Conservation (phyloP, 1,284 basidiomycete genomes). For the Trametes hirsuta region DNA sequence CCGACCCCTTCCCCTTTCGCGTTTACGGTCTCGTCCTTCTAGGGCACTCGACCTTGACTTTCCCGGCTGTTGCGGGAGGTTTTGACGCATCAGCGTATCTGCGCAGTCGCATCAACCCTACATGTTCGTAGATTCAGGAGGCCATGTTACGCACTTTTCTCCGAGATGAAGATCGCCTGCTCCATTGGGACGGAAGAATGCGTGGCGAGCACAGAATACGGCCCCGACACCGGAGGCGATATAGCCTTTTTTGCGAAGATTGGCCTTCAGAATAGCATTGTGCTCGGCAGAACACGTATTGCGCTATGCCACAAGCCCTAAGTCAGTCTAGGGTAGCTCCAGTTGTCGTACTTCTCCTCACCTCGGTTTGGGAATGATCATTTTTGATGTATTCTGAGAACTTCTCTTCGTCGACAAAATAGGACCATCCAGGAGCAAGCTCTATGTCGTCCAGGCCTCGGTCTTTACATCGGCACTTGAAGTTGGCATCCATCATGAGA, state of each 20-base stretch:
- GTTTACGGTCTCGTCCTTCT: no score
- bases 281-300: constrained; percentile 19
- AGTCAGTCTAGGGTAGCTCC: no score
- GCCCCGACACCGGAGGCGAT: constrained; percentile 36
- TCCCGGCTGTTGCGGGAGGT: no score
- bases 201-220: constrained; percentile 38
- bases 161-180: constrained; percentile 43
- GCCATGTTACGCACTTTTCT: constrained; percentile 36
- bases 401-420: constrained; percentile 26
- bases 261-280: constrained; percentile 33
- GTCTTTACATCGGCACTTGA: constrained; percentile 28
- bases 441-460: constrained; percentile 25
- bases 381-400: constrained; percentile 14
- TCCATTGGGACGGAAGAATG: constrained; percentile 34
- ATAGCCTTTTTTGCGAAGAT: constrained; percentile 26
- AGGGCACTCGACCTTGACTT: no score
- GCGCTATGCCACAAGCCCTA: no score
- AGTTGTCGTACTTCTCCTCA: constrained; percentile 13
- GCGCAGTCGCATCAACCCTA: constrained; percentile 20
- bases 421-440: constrained; percentile 28
- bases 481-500: constrained; percentile 34
- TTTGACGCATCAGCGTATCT: no score
- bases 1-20: no score
- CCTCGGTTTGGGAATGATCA: background rate
- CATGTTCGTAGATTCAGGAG: no score